A percentile compares a stretch with the other conserved stretches of the same genome.
Evolutionary conservation across 2,329 filamentous ascomycete species (phyloP).

Genomic region (Ophiostoma sp.): DNA sequence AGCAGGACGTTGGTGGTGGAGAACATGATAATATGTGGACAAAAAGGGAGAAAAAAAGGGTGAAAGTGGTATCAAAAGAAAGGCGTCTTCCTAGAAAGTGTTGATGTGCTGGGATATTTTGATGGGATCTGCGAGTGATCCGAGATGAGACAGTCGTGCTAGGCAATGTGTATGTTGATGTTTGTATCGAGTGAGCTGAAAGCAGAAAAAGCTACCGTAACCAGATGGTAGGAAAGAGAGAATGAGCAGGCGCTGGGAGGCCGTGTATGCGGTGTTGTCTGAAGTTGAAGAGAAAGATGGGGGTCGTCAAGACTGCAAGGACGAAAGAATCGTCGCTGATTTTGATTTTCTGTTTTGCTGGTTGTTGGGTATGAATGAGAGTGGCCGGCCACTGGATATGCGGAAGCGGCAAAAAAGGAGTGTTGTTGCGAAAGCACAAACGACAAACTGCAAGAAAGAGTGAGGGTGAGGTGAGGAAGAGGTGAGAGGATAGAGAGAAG

Average conservation of each 20-base stretch:
- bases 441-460: background rate
- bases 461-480: constrained; percentile 19
- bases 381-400: constrained; percentile 24
- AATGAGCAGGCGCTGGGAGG: constrained; percentile 18
- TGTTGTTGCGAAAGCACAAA: constrained; percentile 6
- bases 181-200: background rate
- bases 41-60: background rate
- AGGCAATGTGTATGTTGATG: background rate
- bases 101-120: no score
- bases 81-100: background rate
- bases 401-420: constrained; percentile 9
- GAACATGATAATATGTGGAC: background rate
- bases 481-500: background rate
- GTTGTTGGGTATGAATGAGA: constrained; percentile 14
- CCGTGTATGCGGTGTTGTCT: background rate
- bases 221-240: constrained; percentile 15
- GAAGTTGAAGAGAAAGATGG: background rate
- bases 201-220: constrained; percentile 16
- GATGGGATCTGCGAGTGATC: constrained; percentile 10
- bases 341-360: constrained; percentile 5
- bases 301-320: constrained; percentile 11
- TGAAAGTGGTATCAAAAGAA: constrained; percentile 6
- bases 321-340: background rate
- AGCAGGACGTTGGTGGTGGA: constrained; percentile 13
- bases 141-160: constrained; percentile 8